Evolutionary conservation across 2,329 filamentous ascomycete genomes (phyloP).

Genomic region (Magnaporthiopsis poae): DNA sequence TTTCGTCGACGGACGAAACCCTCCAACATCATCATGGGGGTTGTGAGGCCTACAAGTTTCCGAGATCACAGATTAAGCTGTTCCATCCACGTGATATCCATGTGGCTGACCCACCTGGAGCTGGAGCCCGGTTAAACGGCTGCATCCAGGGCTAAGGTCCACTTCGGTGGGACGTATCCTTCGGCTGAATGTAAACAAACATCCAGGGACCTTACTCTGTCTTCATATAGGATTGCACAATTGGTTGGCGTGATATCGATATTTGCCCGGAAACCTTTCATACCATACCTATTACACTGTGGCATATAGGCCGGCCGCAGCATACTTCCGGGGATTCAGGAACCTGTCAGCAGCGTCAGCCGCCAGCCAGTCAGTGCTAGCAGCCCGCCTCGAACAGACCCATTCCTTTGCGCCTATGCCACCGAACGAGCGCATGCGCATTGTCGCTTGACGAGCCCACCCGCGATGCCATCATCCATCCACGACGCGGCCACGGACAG

Average conservation of each 20-base stretch:
- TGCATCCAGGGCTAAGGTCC: not conserved
- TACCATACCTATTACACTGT: not conserved
- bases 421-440: not conserved
- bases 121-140: too few relatives aligned
- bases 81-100: too few relatives aligned
- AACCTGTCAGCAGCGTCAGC: not conserved
- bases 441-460: not conserved
- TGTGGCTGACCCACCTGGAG: not conserved
- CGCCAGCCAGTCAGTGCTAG: not conserved
- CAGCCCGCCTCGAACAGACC: not conserved
- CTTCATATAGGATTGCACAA: not conserved
- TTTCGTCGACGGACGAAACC: not conserved
- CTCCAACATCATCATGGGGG: too few relatives aligned
- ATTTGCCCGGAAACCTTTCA: not conserved
- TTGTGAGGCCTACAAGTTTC: too few relatives aligned
- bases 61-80: too few relatives aligned
- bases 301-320: not conserved
- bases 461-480: not conserved
- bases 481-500: conserved; percentile 25
- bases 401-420: conserved; percentile 3
- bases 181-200: not conserved
- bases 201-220: not conserved
- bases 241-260: not conserved
- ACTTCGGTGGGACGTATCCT: not conserved
- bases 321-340: not conserved